These are phyloP conservation scores for Gillenia trifoliata DNA, from an alignment of 306 rosid species.

Conservation along the genomic window DNA sequence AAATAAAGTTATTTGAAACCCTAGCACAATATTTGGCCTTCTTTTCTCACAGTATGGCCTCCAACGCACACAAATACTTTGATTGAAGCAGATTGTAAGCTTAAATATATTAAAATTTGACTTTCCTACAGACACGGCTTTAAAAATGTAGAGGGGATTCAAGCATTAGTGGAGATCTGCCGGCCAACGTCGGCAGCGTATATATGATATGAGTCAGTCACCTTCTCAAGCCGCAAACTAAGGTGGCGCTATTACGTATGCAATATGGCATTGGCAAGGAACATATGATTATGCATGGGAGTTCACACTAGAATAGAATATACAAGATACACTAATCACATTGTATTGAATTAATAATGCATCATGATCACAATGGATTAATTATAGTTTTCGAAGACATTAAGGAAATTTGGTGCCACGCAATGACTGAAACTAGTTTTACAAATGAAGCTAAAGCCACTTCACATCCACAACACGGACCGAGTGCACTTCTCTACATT, in stretches of 20 bases:
- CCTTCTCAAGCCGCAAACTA: slow-evolving; percentile 33
- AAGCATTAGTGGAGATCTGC: slow-evolving; percentile 19
- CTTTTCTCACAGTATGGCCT: slow-evolving; percentile 12
- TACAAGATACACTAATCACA: not conserved
- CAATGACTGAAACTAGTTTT: slow-evolving; percentile 13
- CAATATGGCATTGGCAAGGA: slow-evolving; percentile 14
- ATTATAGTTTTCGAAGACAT: slow-evolving; percentile 14
- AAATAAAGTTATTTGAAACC: slow-evolving; percentile 11
- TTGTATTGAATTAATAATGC: not conserved
- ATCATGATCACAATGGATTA: slow-evolving; percentile 4
- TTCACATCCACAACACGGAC: slow-evolving; percentile 15
- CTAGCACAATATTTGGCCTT: not conserved
- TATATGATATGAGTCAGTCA: slow-evolving; percentile 1
- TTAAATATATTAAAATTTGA: not conserved
- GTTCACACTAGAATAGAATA: slow-evolving; percentile 19
- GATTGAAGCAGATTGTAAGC: not conserved
- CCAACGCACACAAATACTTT: slow-evolving; percentile 10
- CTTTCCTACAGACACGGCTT: slow-evolving; percentile 29
- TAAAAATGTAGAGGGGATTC: slow-evolving; percentile 13
- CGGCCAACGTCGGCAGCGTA: slow-evolving; percentile 37
- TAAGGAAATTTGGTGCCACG: slow-evolving; percentile 10
- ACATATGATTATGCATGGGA: not conserved
- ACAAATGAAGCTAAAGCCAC: slow-evolving; percentile 27
- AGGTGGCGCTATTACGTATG: slow-evolving; percentile 33
- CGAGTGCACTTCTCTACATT: slow-evolving; percentile 42